Evolutionary conservation across 768 basidiomycete species (phyloP), one percentile per base, ranked within the genome.

Genomic region (Amylocystis lapponica): DNA sequence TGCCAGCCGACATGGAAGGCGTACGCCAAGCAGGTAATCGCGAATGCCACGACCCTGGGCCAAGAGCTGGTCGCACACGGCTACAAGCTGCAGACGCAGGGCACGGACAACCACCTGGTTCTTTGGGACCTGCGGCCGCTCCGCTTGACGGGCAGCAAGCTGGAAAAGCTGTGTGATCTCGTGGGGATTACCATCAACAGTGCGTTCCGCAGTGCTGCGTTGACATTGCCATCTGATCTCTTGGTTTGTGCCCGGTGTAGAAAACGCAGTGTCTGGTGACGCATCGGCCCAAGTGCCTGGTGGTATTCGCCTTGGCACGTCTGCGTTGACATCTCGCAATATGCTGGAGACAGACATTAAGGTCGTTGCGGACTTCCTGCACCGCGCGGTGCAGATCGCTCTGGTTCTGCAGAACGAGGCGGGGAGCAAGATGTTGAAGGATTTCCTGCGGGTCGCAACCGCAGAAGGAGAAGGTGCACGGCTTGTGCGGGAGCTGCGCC

Each of bases 211-310:
- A 27, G 16, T 21, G 26, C 36, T 20, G n/a, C 12, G 2, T n/a
- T 34, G 22, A 4, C 27, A 29, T 14, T 30, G 2, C 19, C 51
- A 16, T 35, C 38, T 44, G 27, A 9, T n/a, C 10, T 43, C 17
- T 19, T 13, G 21, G 20, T 38, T 3, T 7, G 29, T 11, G 5
- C 16, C 33, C 23, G 9, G 17, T 36, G 12, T 55, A 88, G 87
- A 97, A 70, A 98, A 98, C 66, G 91, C 94, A 36, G 95, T 98
- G 36, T 93, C 92, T 23, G 95, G 94, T 54, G 95, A 97, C 65
- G 84, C 85, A 31, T 95, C 91, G 39, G 96, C 95, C 1, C 89
- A 92, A 63, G 87, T 86, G 1, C 95, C 95, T 35, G 96, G 95
- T 54, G 96, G 96, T 53, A 94, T 99, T 60, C 91, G 96, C 51